Conservation (phyloP, 176 grass and related monocot genomes). For the Pharus latifolius region DNA sequence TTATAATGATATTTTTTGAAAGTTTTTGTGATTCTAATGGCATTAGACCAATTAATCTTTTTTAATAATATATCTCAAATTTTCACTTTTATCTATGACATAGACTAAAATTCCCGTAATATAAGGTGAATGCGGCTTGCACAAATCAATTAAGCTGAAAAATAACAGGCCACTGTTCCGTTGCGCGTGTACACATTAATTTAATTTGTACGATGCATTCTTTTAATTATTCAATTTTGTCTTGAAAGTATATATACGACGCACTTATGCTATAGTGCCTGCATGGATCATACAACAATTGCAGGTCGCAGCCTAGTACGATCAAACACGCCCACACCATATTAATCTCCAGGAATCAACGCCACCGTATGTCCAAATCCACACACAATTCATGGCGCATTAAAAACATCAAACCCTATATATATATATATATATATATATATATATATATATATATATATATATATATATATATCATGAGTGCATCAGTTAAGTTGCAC, state of each 20-base stretch:
- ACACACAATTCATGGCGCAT: constrained; percentile 13
- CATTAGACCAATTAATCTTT: too few relatives aligned
- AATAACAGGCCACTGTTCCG: too few relatives aligned
- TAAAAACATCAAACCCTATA: constrained; percentile 9
- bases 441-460: too few relatives aligned
- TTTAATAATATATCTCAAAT: too few relatives aligned
- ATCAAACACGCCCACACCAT: neutral
- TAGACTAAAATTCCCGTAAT: too few relatives aligned
- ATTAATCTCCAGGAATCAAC: neutral
- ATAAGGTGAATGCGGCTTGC: too few relatives aligned
- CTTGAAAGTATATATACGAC: neutral
- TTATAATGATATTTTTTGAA: too few relatives aligned
- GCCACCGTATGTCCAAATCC: constrained; percentile 6
- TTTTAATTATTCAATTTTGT: neutral
- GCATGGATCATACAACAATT: neutral
- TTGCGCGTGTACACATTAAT: neutral
- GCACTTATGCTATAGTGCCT: neutral
- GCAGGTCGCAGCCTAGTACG: neutral
- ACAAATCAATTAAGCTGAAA: too few relatives aligned
- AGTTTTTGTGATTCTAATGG: too few relatives aligned
- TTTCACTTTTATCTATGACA: too few relatives aligned
- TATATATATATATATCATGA: neutral
- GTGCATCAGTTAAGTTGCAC: constrained; percentile 12
- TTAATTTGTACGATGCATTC: neutral
- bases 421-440: too few relatives aligned